These are phyloP conservation scores for Talaromyces marneffei DNA, from an alignment of 2,329 filamentous ascomycete species.

Conservation along the genomic window DNA sequence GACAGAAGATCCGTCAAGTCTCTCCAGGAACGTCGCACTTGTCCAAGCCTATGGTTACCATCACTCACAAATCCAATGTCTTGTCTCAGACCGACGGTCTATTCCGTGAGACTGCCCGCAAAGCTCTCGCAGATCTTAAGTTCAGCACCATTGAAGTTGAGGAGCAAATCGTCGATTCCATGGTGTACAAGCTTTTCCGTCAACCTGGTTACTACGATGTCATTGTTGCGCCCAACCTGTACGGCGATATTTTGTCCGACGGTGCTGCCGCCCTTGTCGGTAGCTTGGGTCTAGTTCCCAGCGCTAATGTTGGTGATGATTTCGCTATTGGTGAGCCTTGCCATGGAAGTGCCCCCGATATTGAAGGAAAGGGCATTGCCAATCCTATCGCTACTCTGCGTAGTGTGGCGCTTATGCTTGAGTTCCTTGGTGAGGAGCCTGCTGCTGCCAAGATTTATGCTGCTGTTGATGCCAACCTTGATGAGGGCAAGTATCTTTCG, in stretches of 20 bases:
- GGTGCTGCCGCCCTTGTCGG: slow-evolving; percentile 91
- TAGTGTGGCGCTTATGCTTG: slow-evolving; percentile 88
- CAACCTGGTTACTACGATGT: slow-evolving; percentile 94
- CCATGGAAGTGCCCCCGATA: slow-evolving; percentile 93
- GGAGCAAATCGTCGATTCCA: slow-evolving; percentile 98
- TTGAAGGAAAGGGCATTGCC: slow-evolving; percentile 84
- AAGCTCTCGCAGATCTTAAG: slow-evolving; percentile 60
- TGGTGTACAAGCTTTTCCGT: slow-evolving; percentile 99
- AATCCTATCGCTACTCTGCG: slow-evolving; percentile 95
- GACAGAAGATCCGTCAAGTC: slow-evolving; percentile 69
- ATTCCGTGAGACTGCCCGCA: slow-evolving; percentile 75
- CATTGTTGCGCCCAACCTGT: slow-evolving; percentile 94
- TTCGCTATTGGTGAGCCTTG: slow-evolving; percentile 98
- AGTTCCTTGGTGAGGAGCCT: slow-evolving; percentile 82
- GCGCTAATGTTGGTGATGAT: slow-evolving; percentile 86
- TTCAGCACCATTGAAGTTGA: slow-evolving; percentile 68
- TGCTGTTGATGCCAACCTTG: slow-evolving; percentile 84
- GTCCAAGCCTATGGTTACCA: slow-evolving; percentile 70
- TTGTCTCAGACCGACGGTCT: slow-evolving; percentile 93
- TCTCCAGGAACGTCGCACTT: slow-evolving; percentile 49
- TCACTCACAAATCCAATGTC: slow-evolving; percentile 98
- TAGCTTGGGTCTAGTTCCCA: slow-evolving; percentile 84
- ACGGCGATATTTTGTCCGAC: slow-evolving; percentile 94
- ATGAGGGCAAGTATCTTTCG: slow-evolving; percentile 73
- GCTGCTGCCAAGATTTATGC: slow-evolving; percentile 86